Percentiles rank a stretch among this genome's conserved stretches.
phyloP scores from a whole-genome alignment of 352 stramenopile species.

The Blastocystis sp. region DNA sequence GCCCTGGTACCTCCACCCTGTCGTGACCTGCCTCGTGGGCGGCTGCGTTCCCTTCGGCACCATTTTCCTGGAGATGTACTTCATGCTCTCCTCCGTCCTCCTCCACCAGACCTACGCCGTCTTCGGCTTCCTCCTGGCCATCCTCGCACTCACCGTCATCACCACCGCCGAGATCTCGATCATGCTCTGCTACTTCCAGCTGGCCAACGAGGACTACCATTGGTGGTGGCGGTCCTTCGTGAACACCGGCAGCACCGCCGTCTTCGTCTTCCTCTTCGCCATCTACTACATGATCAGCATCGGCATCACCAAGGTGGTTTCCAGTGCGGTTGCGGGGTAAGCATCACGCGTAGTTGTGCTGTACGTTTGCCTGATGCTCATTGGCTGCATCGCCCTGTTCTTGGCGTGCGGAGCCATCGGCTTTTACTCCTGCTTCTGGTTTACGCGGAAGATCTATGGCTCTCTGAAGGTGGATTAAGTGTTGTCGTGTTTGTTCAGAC shows the following conservation, averaged over 20 bases:
- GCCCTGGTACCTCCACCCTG: constrained; percentile 90
- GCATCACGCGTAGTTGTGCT: constrained; percentile 77
- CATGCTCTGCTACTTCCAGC: constrained; percentile 99
- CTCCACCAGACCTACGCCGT: constrained; percentile 98
- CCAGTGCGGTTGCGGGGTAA: constrained; percentile 71
- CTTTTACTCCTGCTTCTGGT: constrained; percentile 95
- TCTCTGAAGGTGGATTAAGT: constrained; percentile 88
- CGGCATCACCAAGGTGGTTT: constrained; percentile 89
- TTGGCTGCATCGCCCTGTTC: constrained; percentile 93
- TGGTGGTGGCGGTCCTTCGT: constrained; percentile 90
- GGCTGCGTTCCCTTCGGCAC: constrained; percentile 97
- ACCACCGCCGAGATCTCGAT: constrained; percentile 97
- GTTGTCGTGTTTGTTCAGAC: constrained; percentile 32
- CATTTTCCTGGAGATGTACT: constrained; percentile 99
- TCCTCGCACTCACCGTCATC: constrained; percentile 92
- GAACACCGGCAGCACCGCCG: constrained; percentile 87
- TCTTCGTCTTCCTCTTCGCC: constrained; percentile 98
- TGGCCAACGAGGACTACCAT: constrained; percentile 98
- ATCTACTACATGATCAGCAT: constrained; percentile 97
- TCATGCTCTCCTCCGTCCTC: constrained; percentile 99
- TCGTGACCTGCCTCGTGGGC: constrained; percentile 89
- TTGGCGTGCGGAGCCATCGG: constrained; percentile 92
- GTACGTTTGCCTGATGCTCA: constrained; percentile 99
- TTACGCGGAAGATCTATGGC: constrained; percentile 96
- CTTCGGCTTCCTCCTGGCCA: constrained; percentile 97